Conservation (phyloP, 495 filamentous ascomycete species). For the Choiromyces venosus region DNA sequence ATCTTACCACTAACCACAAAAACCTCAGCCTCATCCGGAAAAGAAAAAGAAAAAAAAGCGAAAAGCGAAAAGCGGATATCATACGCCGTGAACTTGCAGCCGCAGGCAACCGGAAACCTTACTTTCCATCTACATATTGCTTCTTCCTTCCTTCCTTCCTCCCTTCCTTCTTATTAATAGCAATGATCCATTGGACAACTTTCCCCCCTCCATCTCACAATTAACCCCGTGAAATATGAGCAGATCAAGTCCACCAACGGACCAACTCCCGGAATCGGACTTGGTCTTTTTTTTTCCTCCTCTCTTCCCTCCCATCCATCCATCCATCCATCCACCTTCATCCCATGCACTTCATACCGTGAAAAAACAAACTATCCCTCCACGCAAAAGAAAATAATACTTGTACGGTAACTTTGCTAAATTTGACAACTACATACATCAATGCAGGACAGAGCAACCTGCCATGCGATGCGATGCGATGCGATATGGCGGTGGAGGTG, state of each 20-base stretch:
- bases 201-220: neutral
- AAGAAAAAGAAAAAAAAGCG: neutral
- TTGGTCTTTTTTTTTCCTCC: no score
- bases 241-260: neutral
- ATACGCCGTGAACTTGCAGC: neutral
- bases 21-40: no score
- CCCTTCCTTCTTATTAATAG: neutral
- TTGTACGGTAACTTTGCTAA: no score
- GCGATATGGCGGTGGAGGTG: neutral
- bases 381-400: no score
- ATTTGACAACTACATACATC: neutral
- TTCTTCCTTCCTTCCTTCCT: neutral
- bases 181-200: neutral
- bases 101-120: neutral
- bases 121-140: neutral
- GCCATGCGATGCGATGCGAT: neutral
- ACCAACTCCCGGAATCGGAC: neutral
- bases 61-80: no score
- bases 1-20: no score
- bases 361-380: neutral
- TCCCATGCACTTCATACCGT: no score
- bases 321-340: no score
- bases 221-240: neutral
- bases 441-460: no score
- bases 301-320: no score